These are phyloP conservation scores for Domatiomyces catenatus DNA, from an alignment of 2,329 filamentous ascomycete species.

Conservation along the genomic window DNA sequence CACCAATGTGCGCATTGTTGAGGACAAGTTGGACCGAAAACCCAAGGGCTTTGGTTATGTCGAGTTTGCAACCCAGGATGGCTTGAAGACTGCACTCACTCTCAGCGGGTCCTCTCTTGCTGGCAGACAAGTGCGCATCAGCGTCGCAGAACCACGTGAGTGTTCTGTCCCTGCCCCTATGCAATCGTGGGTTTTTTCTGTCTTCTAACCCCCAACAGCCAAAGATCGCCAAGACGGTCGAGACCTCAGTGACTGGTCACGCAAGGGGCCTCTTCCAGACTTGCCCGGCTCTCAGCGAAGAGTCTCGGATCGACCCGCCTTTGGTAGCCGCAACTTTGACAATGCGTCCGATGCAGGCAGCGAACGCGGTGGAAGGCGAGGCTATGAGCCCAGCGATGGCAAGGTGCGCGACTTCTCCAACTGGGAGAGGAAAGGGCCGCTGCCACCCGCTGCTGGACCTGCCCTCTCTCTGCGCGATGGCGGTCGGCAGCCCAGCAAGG, in stretches of 20 bases:
- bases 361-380: constrained; percentile 55
- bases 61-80: constrained; percentile 76
- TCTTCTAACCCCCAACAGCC: constrained; percentile 41
- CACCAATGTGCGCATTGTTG: constrained; percentile 84
- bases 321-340: constrained; percentile 40
- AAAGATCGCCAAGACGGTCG: constrained; percentile 68
- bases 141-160: constrained; percentile 95
- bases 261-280: constrained; percentile 76
- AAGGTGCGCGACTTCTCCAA: constrained; percentile 68
- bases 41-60: constrained; percentile 98
- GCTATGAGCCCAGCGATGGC: constrained; percentile 55
- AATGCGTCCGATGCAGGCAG: constrained; percentile 39
- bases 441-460: constrained; percentile 32
- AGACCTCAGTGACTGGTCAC: constrained; percentile 79
- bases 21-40: constrained; percentile 83
- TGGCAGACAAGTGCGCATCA: constrained; percentile 79
- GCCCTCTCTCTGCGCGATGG: constrained; percentile 33
- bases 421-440: constrained; percentile 89
- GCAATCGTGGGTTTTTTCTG: neutral
- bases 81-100: constrained; percentile 76
- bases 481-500: constrained; percentile 43
- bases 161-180: constrained; percentile 15
- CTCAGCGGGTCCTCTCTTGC: constrained; percentile 72
- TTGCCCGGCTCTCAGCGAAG: constrained; percentile 43
- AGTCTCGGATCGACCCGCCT: constrained; percentile 39